Conservation (phyloP, 176 grass and related monocot genomes). For the Aegilops umbellulata region DNA sequence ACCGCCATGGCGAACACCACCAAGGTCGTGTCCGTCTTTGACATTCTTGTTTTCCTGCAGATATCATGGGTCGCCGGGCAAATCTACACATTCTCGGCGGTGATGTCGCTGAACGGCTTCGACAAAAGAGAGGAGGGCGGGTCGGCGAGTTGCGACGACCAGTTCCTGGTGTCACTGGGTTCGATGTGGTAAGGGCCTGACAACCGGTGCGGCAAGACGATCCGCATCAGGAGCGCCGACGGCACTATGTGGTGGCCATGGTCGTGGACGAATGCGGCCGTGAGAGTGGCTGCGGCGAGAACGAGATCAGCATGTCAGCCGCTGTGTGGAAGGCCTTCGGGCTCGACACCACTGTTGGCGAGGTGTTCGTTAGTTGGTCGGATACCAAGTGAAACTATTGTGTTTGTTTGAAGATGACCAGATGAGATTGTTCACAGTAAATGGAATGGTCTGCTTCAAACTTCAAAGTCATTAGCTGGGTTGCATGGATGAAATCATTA, state of each 20-base stretch:
- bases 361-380: conserved; percentile 24
- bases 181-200: conserved; percentile 3
- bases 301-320: conserved; percentile 29
- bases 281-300: neutral
- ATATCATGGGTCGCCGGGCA: neutral
- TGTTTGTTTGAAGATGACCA: no score
- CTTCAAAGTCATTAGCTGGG: no score
- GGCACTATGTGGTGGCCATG: conserved; percentile 10
- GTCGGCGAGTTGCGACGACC: neutral
- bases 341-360: conserved; percentile 16
- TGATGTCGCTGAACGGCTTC: conserved; percentile 25
- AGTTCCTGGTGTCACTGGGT: conserved; percentile 24
- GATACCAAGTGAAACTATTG: neutral
- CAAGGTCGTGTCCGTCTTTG: neutral
- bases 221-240: neutral
- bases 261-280: conserved; percentile 41
- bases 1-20: neutral
- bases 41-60: neutral
- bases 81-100: neutral
- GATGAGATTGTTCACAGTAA: no score
- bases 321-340: conserved; percentile 31
- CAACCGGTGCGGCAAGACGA: conserved; percentile 5
- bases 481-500: no score
- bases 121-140: neutral
- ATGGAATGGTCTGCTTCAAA: no score